These are phyloP conservation scores for Suillus plorans DNA, from an alignment of 768 basidiomycete genomes.

Conservation along the genomic window DNA sequence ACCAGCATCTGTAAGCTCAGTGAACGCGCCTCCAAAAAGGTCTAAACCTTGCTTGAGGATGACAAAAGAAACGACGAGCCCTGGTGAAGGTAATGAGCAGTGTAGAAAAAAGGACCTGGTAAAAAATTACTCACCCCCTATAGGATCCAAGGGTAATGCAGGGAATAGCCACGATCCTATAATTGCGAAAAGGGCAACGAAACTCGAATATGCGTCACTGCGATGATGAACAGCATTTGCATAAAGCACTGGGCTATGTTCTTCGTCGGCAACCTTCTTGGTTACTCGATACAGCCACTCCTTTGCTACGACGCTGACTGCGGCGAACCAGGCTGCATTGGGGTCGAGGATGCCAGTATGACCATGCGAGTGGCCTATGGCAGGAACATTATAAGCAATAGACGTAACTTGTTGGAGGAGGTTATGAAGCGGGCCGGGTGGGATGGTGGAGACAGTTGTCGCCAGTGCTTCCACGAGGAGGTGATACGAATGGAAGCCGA, in stretches of 20 bases:
- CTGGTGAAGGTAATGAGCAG: constrained; percentile 36
- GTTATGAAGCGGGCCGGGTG: constrained; percentile 63
- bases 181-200: constrained; percentile 91
- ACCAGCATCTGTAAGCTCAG: constrained; percentile 83
- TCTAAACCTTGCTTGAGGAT: constrained; percentile 78
- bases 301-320: constrained; percentile 74
- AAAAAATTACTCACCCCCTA: constrained; percentile 67
- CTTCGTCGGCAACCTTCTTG: constrained; percentile 85
- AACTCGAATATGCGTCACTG: constrained; percentile 93
- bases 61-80: constrained; percentile 84
- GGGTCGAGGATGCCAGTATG: constrained; percentile 70
- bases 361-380: constrained; percentile 52
- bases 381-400: constrained; percentile 52
- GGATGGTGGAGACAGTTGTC: constrained; percentile 61
- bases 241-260: constrained; percentile 85
- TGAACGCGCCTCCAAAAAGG: constrained; percentile 67
- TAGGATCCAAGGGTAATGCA: constrained; percentile 84
- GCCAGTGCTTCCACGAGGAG: constrained; percentile 74
- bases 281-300: constrained; percentile 94
- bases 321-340: constrained; percentile 97
- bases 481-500: constrained; percentile 88
- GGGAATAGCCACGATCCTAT: constrained; percentile 87
- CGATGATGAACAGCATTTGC: constrained; percentile 99
- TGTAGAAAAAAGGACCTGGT: background rate
- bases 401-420: constrained; percentile 58